Evolutionary conservation across 345 rosid genomes (phyloP).

Genomic region (Euphorbia lathyris): DNA sequence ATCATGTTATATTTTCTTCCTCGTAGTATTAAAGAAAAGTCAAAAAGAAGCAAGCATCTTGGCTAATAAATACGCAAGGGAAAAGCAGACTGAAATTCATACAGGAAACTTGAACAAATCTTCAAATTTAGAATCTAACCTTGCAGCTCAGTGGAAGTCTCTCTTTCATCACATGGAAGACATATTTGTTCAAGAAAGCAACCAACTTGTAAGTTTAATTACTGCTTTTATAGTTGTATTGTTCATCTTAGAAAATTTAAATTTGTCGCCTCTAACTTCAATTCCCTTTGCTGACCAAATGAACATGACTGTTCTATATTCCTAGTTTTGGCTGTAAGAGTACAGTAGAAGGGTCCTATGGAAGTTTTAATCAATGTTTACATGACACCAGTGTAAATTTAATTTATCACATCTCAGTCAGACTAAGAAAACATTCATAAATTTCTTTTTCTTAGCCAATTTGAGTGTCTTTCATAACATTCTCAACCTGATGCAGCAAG

Average conservation of each 20-base stretch:
- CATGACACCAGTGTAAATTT: neutral
- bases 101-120: conserved; percentile 38
- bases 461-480: neutral
- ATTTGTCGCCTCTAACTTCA: neutral
- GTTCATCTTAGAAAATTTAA: neutral
- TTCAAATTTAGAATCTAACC: conserved; percentile 50
- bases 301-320: conserved; percentile 5
- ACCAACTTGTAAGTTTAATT: conserved; percentile 63
- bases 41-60: conserved; percentile 63
- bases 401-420: neutral
- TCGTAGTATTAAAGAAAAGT: conserved; percentile 70
- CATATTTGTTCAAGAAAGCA: conserved; percentile 56
- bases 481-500: conserved; percentile 49
- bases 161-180: conserved; percentile 84
- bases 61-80: conserved; percentile 48
- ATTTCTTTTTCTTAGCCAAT: neutral
- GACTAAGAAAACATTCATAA: neutral
- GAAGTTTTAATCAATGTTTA: neutral
- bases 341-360: neutral
- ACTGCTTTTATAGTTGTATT: neutral
- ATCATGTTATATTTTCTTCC: neutral
- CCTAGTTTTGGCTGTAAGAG: neutral
- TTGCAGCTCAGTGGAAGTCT: conserved; percentile 68
- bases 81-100: conserved; percentile 38
- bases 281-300: neutral